phyloP scores from a whole-genome alignment of 805 yeast species.

The Dipodascopsis tothii region DNA sequence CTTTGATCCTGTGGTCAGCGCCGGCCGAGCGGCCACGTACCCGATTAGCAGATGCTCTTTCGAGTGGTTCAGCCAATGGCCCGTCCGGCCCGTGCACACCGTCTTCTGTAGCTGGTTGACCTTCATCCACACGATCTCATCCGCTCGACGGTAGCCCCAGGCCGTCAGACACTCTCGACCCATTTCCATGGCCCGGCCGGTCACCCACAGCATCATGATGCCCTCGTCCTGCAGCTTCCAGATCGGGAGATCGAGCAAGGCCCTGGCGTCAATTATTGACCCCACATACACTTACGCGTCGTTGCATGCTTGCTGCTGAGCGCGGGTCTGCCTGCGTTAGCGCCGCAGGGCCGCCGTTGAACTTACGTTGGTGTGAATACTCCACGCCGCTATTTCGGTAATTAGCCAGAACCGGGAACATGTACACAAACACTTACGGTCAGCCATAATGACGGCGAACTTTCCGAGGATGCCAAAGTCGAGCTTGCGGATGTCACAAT shows the following conservation, averaged over 20 bases:
- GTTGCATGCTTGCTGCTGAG: neutral
- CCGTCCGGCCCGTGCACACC: slow-evolving; percentile 91
- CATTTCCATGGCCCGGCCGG: slow-evolving; percentile 84
- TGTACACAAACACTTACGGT: slow-evolving; percentile 46
- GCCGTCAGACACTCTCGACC: slow-evolving; percentile 67
- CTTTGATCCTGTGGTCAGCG: slow-evolving; percentile 43
- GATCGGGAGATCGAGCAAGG: slow-evolving; percentile 59
- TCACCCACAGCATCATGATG: slow-evolving; percentile 79
- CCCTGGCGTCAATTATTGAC: slow-evolving; percentile 63
- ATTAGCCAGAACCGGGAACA: neutral
- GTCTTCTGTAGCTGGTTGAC: slow-evolving; percentile 81
- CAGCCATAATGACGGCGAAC: slow-evolving; percentile 71
- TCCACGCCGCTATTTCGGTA: slow-evolving; percentile 24
- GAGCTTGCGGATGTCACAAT: slow-evolving; percentile 69
- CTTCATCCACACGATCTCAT: slow-evolving; percentile 86
- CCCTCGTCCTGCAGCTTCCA: slow-evolving; percentile 75
- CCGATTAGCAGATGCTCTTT: slow-evolving; percentile 88
- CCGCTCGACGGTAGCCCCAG: slow-evolving; percentile 77
- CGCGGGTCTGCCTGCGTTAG: neutral
- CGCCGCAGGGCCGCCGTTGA: too few relatives aligned
- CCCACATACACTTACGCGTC: slow-evolving; percentile 31
- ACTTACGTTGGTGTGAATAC: neutral
- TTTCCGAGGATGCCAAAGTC: slow-evolving; percentile 68
- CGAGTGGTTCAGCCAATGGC: slow-evolving; percentile 94
- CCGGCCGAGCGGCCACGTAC: slow-evolving; percentile 7